These are phyloP conservation scores for Sungouiella blattae DNA, from an alignment of 805 yeast genomes.

Conservation along the genomic window DNA sequence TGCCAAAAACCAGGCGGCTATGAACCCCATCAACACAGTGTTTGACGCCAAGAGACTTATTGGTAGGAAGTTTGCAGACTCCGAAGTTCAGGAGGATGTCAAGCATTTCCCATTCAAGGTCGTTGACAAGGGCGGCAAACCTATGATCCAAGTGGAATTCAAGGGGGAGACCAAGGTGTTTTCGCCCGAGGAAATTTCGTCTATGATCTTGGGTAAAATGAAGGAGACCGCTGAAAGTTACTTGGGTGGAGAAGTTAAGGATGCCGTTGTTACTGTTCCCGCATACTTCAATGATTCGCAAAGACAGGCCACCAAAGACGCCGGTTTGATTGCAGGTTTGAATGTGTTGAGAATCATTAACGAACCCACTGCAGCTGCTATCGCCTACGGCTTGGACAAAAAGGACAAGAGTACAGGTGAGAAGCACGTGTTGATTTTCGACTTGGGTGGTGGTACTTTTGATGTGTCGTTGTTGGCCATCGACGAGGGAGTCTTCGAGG, in stretches of 20 bases:
- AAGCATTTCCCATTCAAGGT: slow-evolving; percentile 90
- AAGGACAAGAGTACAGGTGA: slow-evolving; percentile 57
- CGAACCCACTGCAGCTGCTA: slow-evolving; percentile 46
- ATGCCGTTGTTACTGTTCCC: slow-evolving; percentile 43
- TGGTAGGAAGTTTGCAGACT: slow-evolving; percentile 75
- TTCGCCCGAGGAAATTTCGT: slow-evolving; percentile 92
- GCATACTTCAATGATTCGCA: slow-evolving; percentile 44
- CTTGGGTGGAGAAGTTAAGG: slow-evolving; percentile 74
- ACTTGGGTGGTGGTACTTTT: slow-evolving; percentile 97
- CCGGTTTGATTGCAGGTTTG: slow-evolving; percentile 45
- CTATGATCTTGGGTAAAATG: slow-evolving; percentile 91
- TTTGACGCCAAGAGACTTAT: slow-evolving; percentile 95
- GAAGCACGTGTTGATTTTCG: slow-evolving; percentile 87
- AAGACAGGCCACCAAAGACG: slow-evolving; percentile 44
- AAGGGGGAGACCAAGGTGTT: slow-evolving; percentile 83
- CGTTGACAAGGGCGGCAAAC: slow-evolving; percentile 77
- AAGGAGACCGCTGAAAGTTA: slow-evolving; percentile 90
- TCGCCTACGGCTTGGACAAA: slow-evolving; percentile 49
- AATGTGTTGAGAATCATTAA: slow-evolving; percentile 42
- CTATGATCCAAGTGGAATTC: slow-evolving; percentile 80
- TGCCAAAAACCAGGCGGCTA: slow-evolving; percentile 97
- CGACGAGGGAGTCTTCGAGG: slow-evolving; percentile 91
- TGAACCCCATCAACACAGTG: slow-evolving; percentile 91
- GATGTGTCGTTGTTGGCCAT: slow-evolving; percentile 86
- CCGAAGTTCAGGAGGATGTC: slow-evolving; percentile 72